Percentiles rank a stretch among this genome's conserved stretches.
These are phyloP conservation scores for Blastocystis sp. DNA, from an alignment of 352 stramenopile species.

Conservation along the genomic window DNA sequence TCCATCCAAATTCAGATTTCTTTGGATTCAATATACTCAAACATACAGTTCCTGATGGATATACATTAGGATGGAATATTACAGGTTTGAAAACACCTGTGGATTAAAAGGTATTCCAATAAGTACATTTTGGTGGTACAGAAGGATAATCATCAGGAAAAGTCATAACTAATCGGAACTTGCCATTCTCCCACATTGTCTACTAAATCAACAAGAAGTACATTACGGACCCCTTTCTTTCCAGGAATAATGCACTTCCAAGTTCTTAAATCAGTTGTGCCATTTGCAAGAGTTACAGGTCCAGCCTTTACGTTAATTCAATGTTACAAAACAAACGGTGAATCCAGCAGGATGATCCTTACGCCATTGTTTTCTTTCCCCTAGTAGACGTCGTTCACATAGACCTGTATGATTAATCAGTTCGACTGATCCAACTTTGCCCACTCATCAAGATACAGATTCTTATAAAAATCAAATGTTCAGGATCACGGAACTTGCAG, in stretches of 20 bases:
- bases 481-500: too few species aligned
- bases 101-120: neutral
- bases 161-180: slow-evolving; percentile 23
- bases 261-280: slow-evolving; percentile 56
- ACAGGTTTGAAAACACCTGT: slow-evolving; percentile 59
- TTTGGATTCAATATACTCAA: slow-evolving; percentile 60
- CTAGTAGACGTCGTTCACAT: slow-evolving; percentile 48
- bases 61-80: slow-evolving; percentile 62
- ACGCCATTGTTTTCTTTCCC: slow-evolving; percentile 61
- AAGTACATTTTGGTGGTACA: slow-evolving; percentile 47
- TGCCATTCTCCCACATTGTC: slow-evolving; percentile 61
- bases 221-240: slow-evolving; percentile 37
- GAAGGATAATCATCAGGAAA: slow-evolving; percentile 58
- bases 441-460: too few species aligned
- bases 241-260: slow-evolving; percentile 62
- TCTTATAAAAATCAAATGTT: too few species aligned
- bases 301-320: neutral
- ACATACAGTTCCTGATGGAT: slow-evolving; percentile 61
- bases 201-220: neutral
- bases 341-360: slow-evolving; percentile 62
- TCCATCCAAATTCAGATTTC: slow-evolving; percentile 59
- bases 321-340: neutral
- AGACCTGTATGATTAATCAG: slow-evolving; percentile 33
- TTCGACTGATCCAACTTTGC: too few species aligned
- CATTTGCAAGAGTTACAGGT: slow-evolving; percentile 13